Conservation (phyloP, 139 green algal genomes). For the Nannochloris sp. region DNA sequence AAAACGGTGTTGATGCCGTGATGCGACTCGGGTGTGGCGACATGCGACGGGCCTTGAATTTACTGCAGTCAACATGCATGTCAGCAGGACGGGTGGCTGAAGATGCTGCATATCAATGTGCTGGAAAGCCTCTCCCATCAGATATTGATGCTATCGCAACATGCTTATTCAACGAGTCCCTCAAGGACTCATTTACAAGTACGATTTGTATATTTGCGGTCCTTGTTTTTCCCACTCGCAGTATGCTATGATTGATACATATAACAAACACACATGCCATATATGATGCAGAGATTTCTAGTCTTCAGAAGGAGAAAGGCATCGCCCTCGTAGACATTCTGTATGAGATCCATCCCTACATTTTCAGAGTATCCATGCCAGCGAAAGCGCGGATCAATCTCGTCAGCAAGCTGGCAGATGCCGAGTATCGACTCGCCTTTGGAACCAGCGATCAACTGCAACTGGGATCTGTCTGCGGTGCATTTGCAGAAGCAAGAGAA, state of each 20-base stretch:
- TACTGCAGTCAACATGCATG: constrained; percentile 83
- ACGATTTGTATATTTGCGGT: background rate
- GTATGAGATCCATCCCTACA: constrained; percentile 77
- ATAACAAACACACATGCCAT: background rate
- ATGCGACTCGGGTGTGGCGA: constrained; percentile 74
- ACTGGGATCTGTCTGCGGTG: constrained; percentile 70
- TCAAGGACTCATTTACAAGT: constrained; percentile 43
- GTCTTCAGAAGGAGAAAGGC: constrained; percentile 55
- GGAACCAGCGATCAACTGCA: constrained; percentile 78
- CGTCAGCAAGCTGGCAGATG: constrained; percentile 69
- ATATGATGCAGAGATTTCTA: constrained; percentile 41
- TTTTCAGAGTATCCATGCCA: constrained; percentile 71
- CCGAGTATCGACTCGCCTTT: constrained; percentile 78
- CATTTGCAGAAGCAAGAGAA: constrained; percentile 66
- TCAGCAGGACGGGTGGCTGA: constrained; percentile 50
- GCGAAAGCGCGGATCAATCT: constrained; percentile 45
- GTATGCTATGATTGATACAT: constrained; percentile 1
- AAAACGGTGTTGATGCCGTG: constrained; percentile 71
- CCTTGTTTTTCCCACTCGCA: background rate
- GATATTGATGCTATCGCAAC: constrained; percentile 67
- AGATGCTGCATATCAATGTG: constrained; percentile 79
- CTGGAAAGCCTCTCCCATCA: constrained; percentile 76
- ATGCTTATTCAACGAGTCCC: constrained; percentile 79
- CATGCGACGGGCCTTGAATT: constrained; percentile 94
- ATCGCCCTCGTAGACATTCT: constrained; percentile 88